These are phyloP conservation scores for Rhynchosporium graminicola DNA, from an alignment of 2,329 filamentous ascomycete species.

Conservation along the genomic window DNA sequence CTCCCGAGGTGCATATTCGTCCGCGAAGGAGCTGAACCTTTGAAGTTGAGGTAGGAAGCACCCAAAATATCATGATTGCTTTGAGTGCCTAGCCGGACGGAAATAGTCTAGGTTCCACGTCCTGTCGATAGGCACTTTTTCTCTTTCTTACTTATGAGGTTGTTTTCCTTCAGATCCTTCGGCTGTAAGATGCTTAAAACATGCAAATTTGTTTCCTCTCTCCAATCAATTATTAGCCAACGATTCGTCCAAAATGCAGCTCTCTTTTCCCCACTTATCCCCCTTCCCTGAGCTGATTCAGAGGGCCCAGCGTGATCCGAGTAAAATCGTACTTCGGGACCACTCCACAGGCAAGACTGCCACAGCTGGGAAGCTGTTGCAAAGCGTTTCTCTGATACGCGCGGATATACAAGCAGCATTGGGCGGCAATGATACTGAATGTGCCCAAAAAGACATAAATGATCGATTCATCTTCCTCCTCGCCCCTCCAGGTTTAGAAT, in stretches of 20 bases:
- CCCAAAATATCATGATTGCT: too few relatives aligned
- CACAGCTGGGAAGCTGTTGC: slow-evolving; percentile 28
- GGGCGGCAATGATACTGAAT: slow-evolving; percentile 19
- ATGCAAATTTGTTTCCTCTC: background rate
- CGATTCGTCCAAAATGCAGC: slow-evolving; percentile 21
- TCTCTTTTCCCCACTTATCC: slow-evolving; percentile 24
- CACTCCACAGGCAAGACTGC: slow-evolving; percentile 24
- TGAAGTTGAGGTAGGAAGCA: too few relatives aligned
- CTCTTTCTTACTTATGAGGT: too few relatives aligned
- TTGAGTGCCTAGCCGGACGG: too few relatives aligned
- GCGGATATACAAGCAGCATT: slow-evolving; percentile 19
- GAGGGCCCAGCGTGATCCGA: slow-evolving; percentile 18
- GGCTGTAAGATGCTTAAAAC: too few relatives aligned
- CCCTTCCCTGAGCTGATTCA: slow-evolving; percentile 29
- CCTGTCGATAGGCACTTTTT: too few relatives aligned
- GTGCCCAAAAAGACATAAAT: slow-evolving; percentile 9
- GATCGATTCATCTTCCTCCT: slow-evolving; percentile 29
- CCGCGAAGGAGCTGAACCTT: too few relatives aligned
- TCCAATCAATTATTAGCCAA: background rate
- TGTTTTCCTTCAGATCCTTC: too few relatives aligned
- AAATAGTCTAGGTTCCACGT: too few relatives aligned
- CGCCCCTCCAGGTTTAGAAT: slow-evolving; percentile 28
- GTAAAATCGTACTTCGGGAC: slow-evolving; percentile 29
- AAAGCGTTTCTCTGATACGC: slow-evolving; percentile 26
- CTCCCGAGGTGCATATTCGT: too few relatives aligned